Base-by-base conservation (phyloP, 257 asterid genomes). In the Solanum infundibuliforme region DNA sequence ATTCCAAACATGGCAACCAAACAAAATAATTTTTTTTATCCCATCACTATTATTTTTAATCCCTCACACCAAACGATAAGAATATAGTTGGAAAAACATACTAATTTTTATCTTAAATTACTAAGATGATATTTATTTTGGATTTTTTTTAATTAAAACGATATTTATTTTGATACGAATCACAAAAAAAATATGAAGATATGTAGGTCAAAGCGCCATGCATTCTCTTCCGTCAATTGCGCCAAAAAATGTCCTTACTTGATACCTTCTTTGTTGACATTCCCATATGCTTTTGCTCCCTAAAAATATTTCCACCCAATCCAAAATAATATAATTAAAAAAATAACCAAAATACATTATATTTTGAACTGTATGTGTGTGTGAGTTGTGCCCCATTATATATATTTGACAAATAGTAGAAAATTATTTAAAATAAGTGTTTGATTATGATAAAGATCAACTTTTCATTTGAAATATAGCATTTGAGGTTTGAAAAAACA, bases 151-250 rank as follows among this genome's bases (percentile, higher is more conserved):
- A 5, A 16, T 6, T 18, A 20, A 55, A 4, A 23, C 14, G 3
- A 62, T 10, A 10, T 4, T 2, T 62, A 9, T 62, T 62, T 62
- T n/a, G 71, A 0, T 23, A 23, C 16, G 12, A 8, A 3, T 21
- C 5, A 3, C 5, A 9, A 23, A 21, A 55, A 55, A 3, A 8
- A 10, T n/a, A 5, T 10, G 16, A n/a, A 10, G 29, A 65, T n/a
- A 65, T 65, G 72, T 65, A 27, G 20, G 85, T 46, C 85, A 81
- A 81, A 81, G 66, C 12, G 4, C 55, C 68, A 65, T 43, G 25
- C 82, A 85, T 86, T 66, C 48, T 87, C 85, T 86, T 79, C 94
- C 94, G 92, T 76, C 89, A 92, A 90, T 90, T 88, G 90, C 92
- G 95, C 90, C 88, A 55, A 81, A 27, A 23, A 48, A 29, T 29